Evolutionary conservation across 2,329 filamentous ascomycete species (phyloP), one percentile per base, ranked within the genome.

Genomic region (Acarospora socialis): DNA sequence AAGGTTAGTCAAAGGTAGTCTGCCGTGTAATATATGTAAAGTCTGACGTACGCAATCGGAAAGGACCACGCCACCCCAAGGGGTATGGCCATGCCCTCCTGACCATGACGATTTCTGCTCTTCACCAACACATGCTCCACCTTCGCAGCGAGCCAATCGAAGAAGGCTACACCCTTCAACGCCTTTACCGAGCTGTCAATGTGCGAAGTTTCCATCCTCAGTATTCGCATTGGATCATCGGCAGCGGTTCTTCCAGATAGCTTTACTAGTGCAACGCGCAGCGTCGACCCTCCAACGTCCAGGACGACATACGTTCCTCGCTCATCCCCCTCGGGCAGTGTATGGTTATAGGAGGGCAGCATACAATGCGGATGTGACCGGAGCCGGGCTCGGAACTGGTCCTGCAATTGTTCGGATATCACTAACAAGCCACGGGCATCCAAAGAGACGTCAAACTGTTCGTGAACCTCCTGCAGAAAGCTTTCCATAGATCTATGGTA

Each of bases 41-140:
- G 14, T 10, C 19, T 7, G 14, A 51, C 59, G 35, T 51, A 62
- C 51, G 75, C 67, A 33, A 77, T 63, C 1, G 73, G 73, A 49
- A 77, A 77, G 3, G 72, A 75, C 73, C 73, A 77, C 3, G 73
- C 68, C 40, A 77, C 44, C 3, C 73, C 73, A 60, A 76, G 69
- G 4, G 63, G 57, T 34, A 76, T 51, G 7, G 56, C 57, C 3
- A 49, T 48, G 9, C 44, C 39, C 26, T 47, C 50, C 5, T 53
- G 48, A 12, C 51, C 35, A 9, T 15, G 17, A 23, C 12, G 7
- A 25, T 7, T 29, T 13, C 4, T 18, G 18, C 10, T 15, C 14
- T 21, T 6, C 21, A 50, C 50, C 28, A 76, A 52, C 50, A 68
- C 68, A 6, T 63, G 57, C 25, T 63, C 60, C 35, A 77, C 73